Base-by-base conservation (phyloP, 352 stramenopile species). In the Globisporangium takayamanum region DNA sequence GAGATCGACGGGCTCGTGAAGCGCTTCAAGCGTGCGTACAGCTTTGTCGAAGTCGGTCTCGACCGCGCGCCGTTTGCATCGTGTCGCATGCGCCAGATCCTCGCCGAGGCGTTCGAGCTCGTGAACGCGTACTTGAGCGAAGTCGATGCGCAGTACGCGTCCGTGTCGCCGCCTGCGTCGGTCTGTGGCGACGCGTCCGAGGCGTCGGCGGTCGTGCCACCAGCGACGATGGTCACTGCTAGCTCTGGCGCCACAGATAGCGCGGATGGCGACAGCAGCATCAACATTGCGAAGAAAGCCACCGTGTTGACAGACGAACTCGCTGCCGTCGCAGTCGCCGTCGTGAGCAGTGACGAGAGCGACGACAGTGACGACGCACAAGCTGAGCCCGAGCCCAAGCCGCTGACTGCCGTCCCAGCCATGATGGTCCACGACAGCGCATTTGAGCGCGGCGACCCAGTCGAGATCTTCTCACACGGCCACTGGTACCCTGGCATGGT, bases 1-100 rank as follows among this genome's bases (percentile, higher is more conserved):
- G 82, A 86, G 36, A 87, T 92, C 60, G 80, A 92, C 49, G 80
- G 82, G 0, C 63, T 92, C 3, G 59, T 90, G 48, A 89, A 87
- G 68, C 82, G 80, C 16, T 92, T 92, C 61, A 81, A 86, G 54
- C 76, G 76, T 16, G 73, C 71, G 7, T 92, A 90, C 49, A 63
- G 74, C 28, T 88, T 88, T 50, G 74, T 87, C 2, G 74, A 87
- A 50, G 63, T 72, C 16, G 66, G 68, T 0, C 57, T 90, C 10
- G 74, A 88, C 52, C 59, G 70, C 1, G 63, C 73, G 22, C 78
- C 78, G 16, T 67, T 90, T 22, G 74, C 77, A 1, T 70, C 74
- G 7, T 84, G 73, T 26, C 73, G 70, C 12, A 90, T 90, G 80
- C 74, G 78, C 20, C 75, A 87, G 63, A 83, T 88, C 53, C 70